A percentile compares a stretch with the other conserved stretches of the same genome.
Conservation (phyloP, 2,329 filamentous ascomycete species). For the Tolypocladium amazonense region DNA sequence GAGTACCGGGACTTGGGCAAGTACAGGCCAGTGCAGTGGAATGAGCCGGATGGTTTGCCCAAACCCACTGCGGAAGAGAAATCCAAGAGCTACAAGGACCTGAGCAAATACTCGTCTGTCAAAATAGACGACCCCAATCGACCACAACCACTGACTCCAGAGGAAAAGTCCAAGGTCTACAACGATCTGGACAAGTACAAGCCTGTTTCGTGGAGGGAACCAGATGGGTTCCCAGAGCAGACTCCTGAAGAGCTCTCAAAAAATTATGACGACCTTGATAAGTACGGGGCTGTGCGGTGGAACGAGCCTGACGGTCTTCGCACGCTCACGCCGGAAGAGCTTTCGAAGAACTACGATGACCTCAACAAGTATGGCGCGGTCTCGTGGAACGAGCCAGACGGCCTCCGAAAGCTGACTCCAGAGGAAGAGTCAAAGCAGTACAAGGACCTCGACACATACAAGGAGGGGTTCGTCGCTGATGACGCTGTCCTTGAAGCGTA, state of each 20-base stretch:
- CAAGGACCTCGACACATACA: slow-evolving; percentile 24
- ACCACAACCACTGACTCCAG: slow-evolving; percentile 13
- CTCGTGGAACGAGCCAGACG: slow-evolving; percentile 18
- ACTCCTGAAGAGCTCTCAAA: slow-evolving; percentile 23
- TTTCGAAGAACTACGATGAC: slow-evolving; percentile 28
- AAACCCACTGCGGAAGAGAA: slow-evolving; percentile 16
- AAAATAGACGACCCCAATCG: slow-evolving; percentile 13
- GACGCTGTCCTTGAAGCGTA: slow-evolving; percentile 7
- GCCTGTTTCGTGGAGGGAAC: slow-evolving; percentile 25
- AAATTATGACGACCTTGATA: slow-evolving; percentile 26
- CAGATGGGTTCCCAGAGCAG: slow-evolving; percentile 24
- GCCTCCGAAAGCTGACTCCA: slow-evolving; percentile 11
- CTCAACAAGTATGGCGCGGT: slow-evolving; percentile 21
- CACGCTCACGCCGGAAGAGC: slow-evolving; percentile 20
- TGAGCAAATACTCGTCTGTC: slow-evolving; percentile 18
- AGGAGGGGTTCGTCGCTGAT: slow-evolving; percentile 1
- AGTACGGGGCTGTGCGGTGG: slow-evolving; percentile 22
- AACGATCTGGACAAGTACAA: slow-evolving; percentile 31
- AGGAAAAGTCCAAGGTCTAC: slow-evolving; percentile 21
- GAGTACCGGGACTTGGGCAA: slow-evolving; percentile 23
- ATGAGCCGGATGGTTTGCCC: slow-evolving; percentile 15
- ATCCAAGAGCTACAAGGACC: slow-evolving; percentile 21
- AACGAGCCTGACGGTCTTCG: slow-evolving; percentile 26
- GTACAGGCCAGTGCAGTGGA: slow-evolving; percentile 12
- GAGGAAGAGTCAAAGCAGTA: slow-evolving; percentile 21